Conservation (phyloP, 148 eudicot species). For the Bassia scoparia region DNA sequence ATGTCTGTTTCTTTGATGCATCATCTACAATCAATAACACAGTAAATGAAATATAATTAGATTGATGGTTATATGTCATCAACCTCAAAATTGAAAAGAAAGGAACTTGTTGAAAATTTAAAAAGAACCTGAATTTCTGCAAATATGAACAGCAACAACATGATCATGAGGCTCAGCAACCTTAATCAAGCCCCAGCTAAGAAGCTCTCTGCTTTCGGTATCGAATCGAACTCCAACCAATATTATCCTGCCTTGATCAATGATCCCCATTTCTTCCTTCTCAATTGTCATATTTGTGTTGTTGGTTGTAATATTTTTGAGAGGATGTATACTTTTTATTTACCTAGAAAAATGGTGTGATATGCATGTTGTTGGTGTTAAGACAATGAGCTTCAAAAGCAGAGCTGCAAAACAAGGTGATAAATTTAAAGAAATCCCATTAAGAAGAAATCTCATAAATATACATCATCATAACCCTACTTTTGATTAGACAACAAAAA, state of each 20-base stretch:
- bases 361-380: neutral
- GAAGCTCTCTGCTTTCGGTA: slow-evolving; percentile 54
- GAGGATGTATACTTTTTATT: slow-evolving; percentile 4
- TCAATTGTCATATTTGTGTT: slow-evolving; percentile 32
- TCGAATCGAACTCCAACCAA: slow-evolving; percentile 72
- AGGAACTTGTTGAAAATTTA: too few relatives aligned
- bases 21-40: slow-evolving; percentile 38
- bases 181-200: slow-evolving; percentile 79
- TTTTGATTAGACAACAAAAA: slow-evolving; percentile 22
- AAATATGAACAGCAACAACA: slow-evolving; percentile 75
- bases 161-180: slow-evolving; percentile 77
- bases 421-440: slow-evolving; percentile 25
- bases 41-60: neutral
- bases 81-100: neutral
- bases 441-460: neutral
- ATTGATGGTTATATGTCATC: neutral
- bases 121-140: slow-evolving; percentile 48
- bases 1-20: slow-evolving; percentile 32
- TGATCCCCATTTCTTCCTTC: slow-evolving; percentile 26
- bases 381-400: slow-evolving; percentile 12
- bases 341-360: neutral
- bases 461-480: neutral
- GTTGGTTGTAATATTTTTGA: neutral
- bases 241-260: slow-evolving; percentile 39
- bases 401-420: neutral